Evolutionary conservation across 371 early-diverging fungal species (phyloP).

Genomic region (Mucor saturninus): DNA sequence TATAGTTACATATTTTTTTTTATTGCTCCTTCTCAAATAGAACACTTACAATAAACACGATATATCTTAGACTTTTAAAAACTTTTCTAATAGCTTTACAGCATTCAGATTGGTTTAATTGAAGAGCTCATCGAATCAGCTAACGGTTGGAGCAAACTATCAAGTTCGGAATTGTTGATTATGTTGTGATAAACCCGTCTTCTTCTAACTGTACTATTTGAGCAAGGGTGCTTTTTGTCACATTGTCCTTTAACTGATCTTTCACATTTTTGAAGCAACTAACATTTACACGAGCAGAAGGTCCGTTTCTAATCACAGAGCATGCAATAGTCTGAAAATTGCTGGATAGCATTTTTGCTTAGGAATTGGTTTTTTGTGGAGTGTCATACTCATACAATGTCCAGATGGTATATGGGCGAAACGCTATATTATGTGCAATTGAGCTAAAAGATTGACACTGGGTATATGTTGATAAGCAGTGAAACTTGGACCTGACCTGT

Average conservation of each 20-base stretch:
- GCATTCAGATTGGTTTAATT: too few species aligned
- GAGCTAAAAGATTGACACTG: constrained; percentile 20
- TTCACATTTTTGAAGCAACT: constrained; percentile 15
- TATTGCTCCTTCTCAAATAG: too few species aligned
- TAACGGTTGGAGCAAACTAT: too few species aligned
- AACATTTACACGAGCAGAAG: constrained; percentile 8
- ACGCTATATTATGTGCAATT: constrained; percentile 17
- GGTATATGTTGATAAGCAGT: constrained; percentile 24
- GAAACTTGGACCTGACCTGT: constrained; percentile 17
- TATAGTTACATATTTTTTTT: too few species aligned
- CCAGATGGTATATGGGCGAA: constrained; percentile 19
- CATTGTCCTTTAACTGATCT: constrained; percentile 17
- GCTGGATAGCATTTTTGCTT: constrained; percentile 15
- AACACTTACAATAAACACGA: too few species aligned
- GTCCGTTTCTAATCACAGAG: too few species aligned
- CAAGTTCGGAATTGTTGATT: too few species aligned
- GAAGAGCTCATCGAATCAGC: too few species aligned
- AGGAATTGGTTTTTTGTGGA: constrained; percentile 15
- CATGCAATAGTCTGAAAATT: constrained; percentile 17
- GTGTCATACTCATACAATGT: constrained; percentile 15
- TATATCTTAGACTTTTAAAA: too few species aligned
- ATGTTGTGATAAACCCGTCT: constrained; percentile 4
- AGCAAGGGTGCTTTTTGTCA: constrained; percentile 13
- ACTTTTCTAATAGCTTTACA: too few species aligned
- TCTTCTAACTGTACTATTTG: constrained; percentile 15